phyloP scores from a whole-genome alignment of 768 basidiomycete genomes.

The Mycena albidolilacea region DNA sequence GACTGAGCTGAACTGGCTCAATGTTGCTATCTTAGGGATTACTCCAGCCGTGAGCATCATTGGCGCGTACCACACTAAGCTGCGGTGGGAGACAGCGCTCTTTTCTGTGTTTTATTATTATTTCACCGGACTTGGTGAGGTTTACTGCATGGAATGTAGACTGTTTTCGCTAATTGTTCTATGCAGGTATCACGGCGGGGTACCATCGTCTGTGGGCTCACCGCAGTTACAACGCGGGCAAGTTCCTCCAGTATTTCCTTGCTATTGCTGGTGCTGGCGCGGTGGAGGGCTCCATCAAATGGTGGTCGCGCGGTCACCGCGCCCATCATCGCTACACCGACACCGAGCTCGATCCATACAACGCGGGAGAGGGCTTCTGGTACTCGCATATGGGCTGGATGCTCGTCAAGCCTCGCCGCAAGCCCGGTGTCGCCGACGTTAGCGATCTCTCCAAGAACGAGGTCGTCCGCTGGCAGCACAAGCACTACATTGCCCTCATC shows the following conservation, averaged over 20 bases:
- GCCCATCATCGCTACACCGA: conserved; percentile 98
- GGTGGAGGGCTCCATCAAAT: conserved; percentile 96
- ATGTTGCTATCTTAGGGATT: conserved; percentile 79
- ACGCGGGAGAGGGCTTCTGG: conserved; percentile 89
- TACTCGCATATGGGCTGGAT: conserved; percentile 96
- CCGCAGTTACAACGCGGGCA: conserved; percentile 92
- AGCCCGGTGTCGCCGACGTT: conserved; percentile 94
- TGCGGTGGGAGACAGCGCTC: conserved; percentile 83
- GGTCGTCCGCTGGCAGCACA: conserved; percentile 92
- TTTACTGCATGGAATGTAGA: conserved; percentile 18
- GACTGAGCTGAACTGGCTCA: conserved; percentile 86
- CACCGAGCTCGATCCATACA: conserved; percentile 97
- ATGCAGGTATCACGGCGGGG: conserved; percentile 86
- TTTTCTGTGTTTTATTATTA: conserved; percentile 59
- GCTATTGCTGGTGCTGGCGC: conserved; percentile 92
- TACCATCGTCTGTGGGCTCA: conserved; percentile 99
- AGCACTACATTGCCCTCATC: conserved; percentile 82
- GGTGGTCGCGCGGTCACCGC: conserved; percentile 99
- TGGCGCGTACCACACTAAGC: conserved; percentile 77
- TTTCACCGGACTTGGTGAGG: conserved; percentile 80
- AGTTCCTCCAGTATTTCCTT: conserved; percentile 87
- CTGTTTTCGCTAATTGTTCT: neutral
- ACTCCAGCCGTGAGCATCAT: conserved; percentile 83
- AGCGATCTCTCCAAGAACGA: conserved; percentile 88
- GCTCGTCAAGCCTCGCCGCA: conserved; percentile 91